Base-by-base conservation (phyloP, 2,329 filamentous ascomycete genomes). In the Sporothrix schenckii region DNA sequence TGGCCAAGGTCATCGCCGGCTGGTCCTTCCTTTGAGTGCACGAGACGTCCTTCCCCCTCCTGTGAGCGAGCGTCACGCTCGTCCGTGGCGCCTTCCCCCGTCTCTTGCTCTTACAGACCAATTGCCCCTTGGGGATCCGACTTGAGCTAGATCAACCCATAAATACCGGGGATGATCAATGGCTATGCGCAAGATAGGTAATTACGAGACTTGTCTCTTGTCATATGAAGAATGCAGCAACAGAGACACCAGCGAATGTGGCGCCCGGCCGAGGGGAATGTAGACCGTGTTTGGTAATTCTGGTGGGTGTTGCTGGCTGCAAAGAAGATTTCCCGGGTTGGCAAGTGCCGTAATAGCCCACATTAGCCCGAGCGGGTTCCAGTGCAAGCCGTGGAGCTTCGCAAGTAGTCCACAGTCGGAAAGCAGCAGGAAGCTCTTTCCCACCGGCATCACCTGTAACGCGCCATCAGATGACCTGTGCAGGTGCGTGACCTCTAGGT, bases 241-340 rank as follows among this genome's bases (percentile, higher is more conserved):
- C 58, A 60, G 10, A 27, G n/a, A 21, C 44, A 19, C 9, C 41
- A 50, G n/a, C 30, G 24, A 65, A 63, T 65, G 60, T 74, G 70
- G 58, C 52, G 56, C 69, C 75, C 75, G 76, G 76, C 74, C 76
- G 75, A 76, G 75, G 72, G 76, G 75, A 76, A 76, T 47, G 39
- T 13, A 34, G 34, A 34, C 11, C 30, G 11, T 11, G 10, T 16
- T 5, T 49, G 14, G 41, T 14, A 14, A 30, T 14, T 14, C n/a
- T 41, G 19, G 54, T 58, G 54, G 54, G 30, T 39, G 54, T 39
- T 72, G 63, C 63, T 70, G 69, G 70, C 41, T 49, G 52, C 68
- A 74, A 76, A 76, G 75, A 76, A 71, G 71, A 75, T 76, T 75
- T 75, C 71, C 75, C 75, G 74, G 75, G 72, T 73, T 66, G 63